Conservation (phyloP, 2,329 filamentous ascomycete species). For the Alternaria atra region DNA sequence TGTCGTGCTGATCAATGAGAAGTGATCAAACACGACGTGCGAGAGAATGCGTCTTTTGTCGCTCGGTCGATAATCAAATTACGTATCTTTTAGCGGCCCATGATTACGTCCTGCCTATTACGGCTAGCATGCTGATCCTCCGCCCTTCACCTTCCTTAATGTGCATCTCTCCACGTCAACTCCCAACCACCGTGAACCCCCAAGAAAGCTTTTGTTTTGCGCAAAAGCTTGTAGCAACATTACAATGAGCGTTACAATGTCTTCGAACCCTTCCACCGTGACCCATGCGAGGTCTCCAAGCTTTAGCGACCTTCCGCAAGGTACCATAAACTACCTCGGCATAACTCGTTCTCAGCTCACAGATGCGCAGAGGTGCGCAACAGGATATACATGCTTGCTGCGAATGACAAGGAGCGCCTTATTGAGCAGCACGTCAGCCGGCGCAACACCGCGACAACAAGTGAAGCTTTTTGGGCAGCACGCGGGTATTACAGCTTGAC, state of each 20-base stretch:
- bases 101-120: conserved; percentile 15
- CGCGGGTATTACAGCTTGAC: conserved; percentile 20
- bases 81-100: conserved; percentile 13
- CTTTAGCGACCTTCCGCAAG: conserved; percentile 17
- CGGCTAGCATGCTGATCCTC: conserved; percentile 7
- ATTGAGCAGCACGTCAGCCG: conserved; percentile 18
- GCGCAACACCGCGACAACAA: conserved; percentile 6
- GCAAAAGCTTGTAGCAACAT: conserved; percentile 1
- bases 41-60: not conserved
- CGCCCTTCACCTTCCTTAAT: conserved; percentile 14
- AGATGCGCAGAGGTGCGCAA: conserved; percentile 17
- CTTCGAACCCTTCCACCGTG: conserved; percentile 14
- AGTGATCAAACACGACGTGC: not conserved
- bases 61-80: conserved; percentile 7
- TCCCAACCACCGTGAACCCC: conserved; percentile 3
- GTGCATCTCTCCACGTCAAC: conserved; percentile 2
- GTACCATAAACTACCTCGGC: conserved; percentile 16
- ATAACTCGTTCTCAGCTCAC: conserved; percentile 12
- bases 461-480: conserved; percentile 11
- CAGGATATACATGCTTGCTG: conserved; percentile 16
- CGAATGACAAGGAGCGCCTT: conserved; percentile 14
- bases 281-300: conserved; percentile 6
- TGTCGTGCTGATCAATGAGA: not conserved
- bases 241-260: conserved; percentile 10
- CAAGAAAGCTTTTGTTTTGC: conserved; percentile 11